Evolutionary conservation across 371 early-diverging fungal species (phyloP).

Genomic region (Capniomyces stellatus): DNA sequence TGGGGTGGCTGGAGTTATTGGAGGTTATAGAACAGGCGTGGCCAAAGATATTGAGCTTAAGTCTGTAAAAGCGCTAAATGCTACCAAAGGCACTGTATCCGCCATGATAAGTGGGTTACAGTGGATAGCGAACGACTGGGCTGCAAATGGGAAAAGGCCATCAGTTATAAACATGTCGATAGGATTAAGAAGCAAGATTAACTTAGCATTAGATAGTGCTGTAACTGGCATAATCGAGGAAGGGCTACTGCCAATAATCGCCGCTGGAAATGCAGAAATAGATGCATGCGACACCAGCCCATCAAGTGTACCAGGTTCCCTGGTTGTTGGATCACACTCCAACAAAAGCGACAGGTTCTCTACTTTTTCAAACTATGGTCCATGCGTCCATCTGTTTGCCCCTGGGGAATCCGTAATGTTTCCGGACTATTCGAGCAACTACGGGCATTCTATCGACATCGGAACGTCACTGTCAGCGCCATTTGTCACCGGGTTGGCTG

Average conservation of each 20-base stretch:
- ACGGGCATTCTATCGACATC: not conserved
- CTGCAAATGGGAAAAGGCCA: not conserved
- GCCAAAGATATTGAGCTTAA: not conserved
- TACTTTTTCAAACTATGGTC: not conserved
- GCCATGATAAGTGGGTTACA: not conserved
- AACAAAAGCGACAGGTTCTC: not conserved
- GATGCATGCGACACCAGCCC: not conserved
- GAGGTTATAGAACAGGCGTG: constrained; percentile 1
- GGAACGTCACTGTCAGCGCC: constrained; percentile 1
- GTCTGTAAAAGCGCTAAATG: not conserved
- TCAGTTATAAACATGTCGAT: not conserved
- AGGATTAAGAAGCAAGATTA: not conserved
- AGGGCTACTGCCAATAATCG: not conserved
- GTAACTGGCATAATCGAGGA: not conserved
- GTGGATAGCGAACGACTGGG: not conserved
- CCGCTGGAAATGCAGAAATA: not conserved
- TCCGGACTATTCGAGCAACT: no score
- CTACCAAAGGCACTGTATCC: not conserved
- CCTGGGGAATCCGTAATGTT: constrained; percentile 1
- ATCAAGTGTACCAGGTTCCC: not conserved
- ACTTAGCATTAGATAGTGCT: not conserved
- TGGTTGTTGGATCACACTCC: not conserved
- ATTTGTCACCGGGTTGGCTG: constrained; percentile 1
- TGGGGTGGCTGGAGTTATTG: not conserved
- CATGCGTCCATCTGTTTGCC: not conserved